Evolutionary conservation across 345 rosid species (phyloP).

Genomic region (Hibiscus trionum): DNA sequence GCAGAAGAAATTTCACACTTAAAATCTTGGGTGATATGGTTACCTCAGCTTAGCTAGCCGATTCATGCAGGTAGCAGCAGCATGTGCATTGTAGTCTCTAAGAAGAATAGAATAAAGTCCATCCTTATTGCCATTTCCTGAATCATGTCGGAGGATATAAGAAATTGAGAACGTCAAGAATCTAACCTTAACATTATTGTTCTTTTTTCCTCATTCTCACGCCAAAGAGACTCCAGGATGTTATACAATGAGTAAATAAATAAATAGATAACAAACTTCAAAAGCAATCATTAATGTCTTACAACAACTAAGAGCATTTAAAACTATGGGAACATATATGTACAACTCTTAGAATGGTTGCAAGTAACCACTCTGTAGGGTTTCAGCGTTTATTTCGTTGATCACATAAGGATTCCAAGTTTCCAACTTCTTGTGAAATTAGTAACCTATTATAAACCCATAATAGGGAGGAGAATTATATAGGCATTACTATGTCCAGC

Average conservation of each 20-base stretch:
- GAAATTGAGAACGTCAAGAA: not conserved
- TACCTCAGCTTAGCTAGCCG: constrained; percentile 95
- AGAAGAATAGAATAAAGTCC: constrained; percentile 91
- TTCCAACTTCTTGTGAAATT: not conserved
- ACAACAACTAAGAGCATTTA: not conserved
- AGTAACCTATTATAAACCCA: constrained; percentile 2
- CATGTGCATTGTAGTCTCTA: constrained; percentile 84
- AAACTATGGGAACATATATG: not conserved
- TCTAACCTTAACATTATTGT: not conserved
- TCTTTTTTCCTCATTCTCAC: not conserved
- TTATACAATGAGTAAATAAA: not conserved
- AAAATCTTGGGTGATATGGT: constrained; percentile 7
- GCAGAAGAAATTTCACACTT: not conserved
- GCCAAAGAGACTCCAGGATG: not conserved
- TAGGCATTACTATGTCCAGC: not conserved
- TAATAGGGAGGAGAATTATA: not conserved
- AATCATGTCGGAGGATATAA: constrained; percentile 9
- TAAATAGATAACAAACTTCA: not conserved
- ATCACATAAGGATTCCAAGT: not conserved
- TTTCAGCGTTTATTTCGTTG: not conserved
- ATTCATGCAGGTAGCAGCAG: constrained; percentile 95
- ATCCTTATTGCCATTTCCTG: constrained; percentile 97
- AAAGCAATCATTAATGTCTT: not conserved
- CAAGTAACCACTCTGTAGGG: not conserved
- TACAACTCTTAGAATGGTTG: not conserved